phyloP scores from a whole-genome alignment of 2,329 filamentous ascomycete genomes.

The Diaporthe sp. region DNA sequence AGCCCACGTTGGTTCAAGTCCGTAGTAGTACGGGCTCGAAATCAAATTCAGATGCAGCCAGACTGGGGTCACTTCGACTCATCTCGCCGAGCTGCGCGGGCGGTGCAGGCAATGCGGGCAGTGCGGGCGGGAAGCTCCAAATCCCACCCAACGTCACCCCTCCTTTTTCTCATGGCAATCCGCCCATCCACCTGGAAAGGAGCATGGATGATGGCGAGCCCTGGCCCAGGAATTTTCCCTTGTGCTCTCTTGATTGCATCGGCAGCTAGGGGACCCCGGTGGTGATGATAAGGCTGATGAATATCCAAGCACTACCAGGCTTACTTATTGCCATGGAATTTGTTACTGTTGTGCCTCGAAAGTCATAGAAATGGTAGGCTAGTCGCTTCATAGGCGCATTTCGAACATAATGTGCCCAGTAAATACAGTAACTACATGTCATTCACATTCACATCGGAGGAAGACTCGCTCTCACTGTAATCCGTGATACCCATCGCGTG shows the following conservation, averaged over 20 bases:
- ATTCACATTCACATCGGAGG: background rate
- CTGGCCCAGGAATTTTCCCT: background rate
- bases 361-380: background rate
- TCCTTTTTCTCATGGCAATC: background rate
- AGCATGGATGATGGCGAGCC: conserved; percentile 11
- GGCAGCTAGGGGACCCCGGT: conserved; percentile 10
- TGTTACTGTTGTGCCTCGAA: background rate
- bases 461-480: background rate
- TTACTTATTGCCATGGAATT: too few relatives aligned
- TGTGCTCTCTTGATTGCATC: background rate
- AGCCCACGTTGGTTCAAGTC: conserved; percentile 20
- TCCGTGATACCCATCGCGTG: background rate
- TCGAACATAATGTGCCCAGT: background rate
- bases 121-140: conserved; percentile 22
- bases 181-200: background rate
- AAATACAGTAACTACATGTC: background rate
- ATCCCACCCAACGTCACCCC: conserved; percentile 25
- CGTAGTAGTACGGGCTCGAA: background rate
- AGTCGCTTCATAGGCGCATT: background rate
- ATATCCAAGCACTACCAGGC: background rate
- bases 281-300: background rate
- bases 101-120: background rate
- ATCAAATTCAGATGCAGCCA: background rate
- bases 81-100: conserved; percentile 19
- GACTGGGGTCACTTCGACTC: conserved; percentile 34